Evolutionary conservation across 177 flowering plant genomes (phyloP), one percentile per base, ranked within the genome.

Genomic region (Vitis hybrid): DNA sequence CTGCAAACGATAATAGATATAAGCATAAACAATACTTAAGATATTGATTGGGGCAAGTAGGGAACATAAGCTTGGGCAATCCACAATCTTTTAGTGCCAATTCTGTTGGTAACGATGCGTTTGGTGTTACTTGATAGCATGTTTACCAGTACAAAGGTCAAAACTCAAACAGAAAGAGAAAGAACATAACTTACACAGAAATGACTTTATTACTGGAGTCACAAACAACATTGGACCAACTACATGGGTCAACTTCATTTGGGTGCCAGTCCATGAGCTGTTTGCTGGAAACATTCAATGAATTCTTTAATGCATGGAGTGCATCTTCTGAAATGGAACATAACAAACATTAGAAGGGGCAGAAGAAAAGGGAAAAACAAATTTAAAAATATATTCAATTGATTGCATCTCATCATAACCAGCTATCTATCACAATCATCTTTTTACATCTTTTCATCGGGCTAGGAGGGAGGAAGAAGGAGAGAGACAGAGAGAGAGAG

Each of bases 171-270:
- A n/a, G 10, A 46, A 52, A 21, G 52, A 32, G 60, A 50, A 8
- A 71, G 62, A 64, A 56, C 46, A 40, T 6, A 60, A 78, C 93
- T 88, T 83, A 96, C 99, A 96, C 78, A 55, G 91, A 83, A 57
- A 24, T 62, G 18, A 96, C 99, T 64, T 74, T 67, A 56, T 64
- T 50, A 46, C 69, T 80, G 35, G 30, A 0, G 65, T 86, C 89
- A 77, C 99, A 92, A 14, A 6, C 52, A 62, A 96, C 85, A 75
- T 86, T 84, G 19, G 97, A 65, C 99, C 98, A 96, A 73, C 94
- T 88, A 81, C 99, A 96, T 48, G 99, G 99, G 67, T 83, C 92
- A 67, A 96, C 98, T 80, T 60, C 91, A 81, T 87, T 76, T 21
- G 16, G 80, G 63, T 89, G 87, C 99, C 99, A 96, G 70, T 94